Base-by-base conservation (phyloP, 148 eudicot species). In the Fallopia convolvulus region DNA sequence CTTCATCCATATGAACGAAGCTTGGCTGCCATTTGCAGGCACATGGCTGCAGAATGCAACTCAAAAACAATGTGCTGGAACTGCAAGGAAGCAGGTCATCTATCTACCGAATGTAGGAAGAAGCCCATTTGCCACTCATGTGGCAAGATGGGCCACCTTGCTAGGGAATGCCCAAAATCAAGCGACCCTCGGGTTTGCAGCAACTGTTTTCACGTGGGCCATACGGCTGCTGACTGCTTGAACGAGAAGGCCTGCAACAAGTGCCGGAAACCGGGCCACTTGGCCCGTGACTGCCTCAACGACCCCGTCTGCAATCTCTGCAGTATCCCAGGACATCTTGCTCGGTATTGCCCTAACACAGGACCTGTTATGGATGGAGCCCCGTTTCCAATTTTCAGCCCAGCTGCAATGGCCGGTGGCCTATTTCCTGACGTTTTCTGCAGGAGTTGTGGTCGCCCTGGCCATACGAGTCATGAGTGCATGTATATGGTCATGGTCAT, bases 21-120 rank as follows among this genome's bases (percentile, higher is more conserved):
- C 46, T 42, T 4, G 46, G 46, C 78, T 56, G 76, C 13, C 11
- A 66, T 26, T 20, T 81, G 55, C 56, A 84, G 87, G 79, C 87
- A 84, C 81, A 84, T 82, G 87, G 83, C 87, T 26, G 83, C 87
- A 0, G 84, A 82, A 11, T 84, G 87, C 73, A 84, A 77, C 60
- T 72, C 87, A 23, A 84, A 84, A 77, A 84, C 84, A 40, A 84
- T 84, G 87, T 82, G 87, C 58, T 84, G 87, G 87, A 84, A 84
- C 75, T 84, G 87, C 75, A 84, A 84, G 78, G 84, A 84, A 75
- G 80, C 87, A 4, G 87, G 87, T 8, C 87, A 84, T 40, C 79
- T 84, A 1, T 84, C 87, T 7, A 82, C 87, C 3, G 84, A 84
- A 72, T 84, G 87, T 76, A 75, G 70, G 46, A 80, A 82, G 32